A percentile compares a stretch with the other conserved stretches of the same genome.
Conservation (phyloP, 495 filamentous ascomycete species). For the Symbiotaphrina buchneri region DNA sequence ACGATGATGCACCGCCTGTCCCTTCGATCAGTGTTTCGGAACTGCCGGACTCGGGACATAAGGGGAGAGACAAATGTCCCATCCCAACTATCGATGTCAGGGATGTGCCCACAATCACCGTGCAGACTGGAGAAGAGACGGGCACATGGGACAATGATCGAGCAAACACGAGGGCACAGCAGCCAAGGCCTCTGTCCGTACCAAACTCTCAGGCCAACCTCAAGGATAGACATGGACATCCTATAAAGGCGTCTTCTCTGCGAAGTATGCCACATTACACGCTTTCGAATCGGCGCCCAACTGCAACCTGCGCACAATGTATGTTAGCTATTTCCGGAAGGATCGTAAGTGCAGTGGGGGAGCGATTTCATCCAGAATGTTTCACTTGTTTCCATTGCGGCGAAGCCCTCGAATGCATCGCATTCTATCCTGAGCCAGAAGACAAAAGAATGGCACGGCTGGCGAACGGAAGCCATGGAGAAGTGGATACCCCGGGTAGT, state of each 20-base stretch:
- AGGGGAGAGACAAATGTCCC: constrained; percentile 10
- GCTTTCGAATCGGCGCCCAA: constrained; percentile 31
- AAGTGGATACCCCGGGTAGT: constrained; percentile 16
- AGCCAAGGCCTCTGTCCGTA: too few species aligned
- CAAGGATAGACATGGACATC: too few species aligned
- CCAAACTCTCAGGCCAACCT: too few species aligned
- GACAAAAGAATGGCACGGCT: constrained; percentile 43
- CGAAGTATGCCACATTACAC: constrained; percentile 23
- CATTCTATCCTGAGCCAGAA: constrained; percentile 84
- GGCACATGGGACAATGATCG: too few species aligned
- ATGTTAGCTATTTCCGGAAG: constrained; percentile 67
- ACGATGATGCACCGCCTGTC: constrained; percentile 3
- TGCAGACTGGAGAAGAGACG: too few species aligned
- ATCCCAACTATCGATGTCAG: constrained; percentile 42
- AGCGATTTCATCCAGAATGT: constrained; percentile 82
- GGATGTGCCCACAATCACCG: constrained; percentile 14
- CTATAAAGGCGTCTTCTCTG: too few species aligned
- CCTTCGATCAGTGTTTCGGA: too few species aligned
- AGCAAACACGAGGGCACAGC: too few species aligned
- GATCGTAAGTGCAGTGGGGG: constrained; percentile 57
- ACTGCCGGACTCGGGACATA: too few species aligned
- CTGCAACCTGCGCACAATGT: constrained; percentile 69
- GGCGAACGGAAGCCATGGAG: constrained; percentile 25
- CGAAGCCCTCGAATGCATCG: constrained; percentile 76
- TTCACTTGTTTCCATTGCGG: constrained; percentile 80